Evolutionary conservation across 2,329 filamentous ascomycete genomes (phyloP).

Genomic region (Pseudogymnoascus sp.): DNA sequence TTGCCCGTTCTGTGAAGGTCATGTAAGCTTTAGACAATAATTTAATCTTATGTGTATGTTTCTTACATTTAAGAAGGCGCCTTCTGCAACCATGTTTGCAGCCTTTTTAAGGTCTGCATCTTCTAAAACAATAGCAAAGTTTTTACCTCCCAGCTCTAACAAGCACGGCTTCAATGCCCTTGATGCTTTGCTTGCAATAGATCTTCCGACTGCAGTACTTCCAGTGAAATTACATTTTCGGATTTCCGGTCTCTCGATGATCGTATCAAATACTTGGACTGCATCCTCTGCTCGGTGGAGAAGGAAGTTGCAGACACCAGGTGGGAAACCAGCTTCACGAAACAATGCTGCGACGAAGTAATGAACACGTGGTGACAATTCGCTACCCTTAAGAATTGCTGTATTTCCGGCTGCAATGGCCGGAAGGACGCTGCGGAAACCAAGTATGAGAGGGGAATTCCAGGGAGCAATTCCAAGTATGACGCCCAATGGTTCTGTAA

Average conservation of each 20-base stretch:
- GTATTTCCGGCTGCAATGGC: conserved; percentile 23
- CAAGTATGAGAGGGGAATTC: conserved; percentile 26
- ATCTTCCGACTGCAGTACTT: conserved; percentile 35
- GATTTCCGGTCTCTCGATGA: conserved; percentile 33
- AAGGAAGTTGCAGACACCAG: conserved; percentile 35
- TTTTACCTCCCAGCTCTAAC: conserved; percentile 44
- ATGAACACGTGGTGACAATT: conserved; percentile 28
- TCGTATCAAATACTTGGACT: conserved; percentile 27
- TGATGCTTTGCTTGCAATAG: conserved; percentile 32
- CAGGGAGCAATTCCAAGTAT: conserved; percentile 28
- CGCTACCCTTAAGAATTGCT: conserved; percentile 28
- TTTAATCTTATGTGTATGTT: not conserved
- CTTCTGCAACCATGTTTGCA: conserved; percentile 28
- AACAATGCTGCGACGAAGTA: conserved; percentile 31
- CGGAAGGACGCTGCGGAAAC: conserved; percentile 16
- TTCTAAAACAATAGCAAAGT: conserved; percentile 35
- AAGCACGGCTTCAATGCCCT: conserved; percentile 38
- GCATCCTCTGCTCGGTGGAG: conserved; percentile 29
- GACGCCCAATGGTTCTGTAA: conserved; percentile 26
- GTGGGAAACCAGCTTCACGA: conserved; percentile 36
- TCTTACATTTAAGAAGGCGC: conserved; percentile 27
- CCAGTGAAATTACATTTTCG: conserved; percentile 40
- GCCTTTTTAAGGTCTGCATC: conserved; percentile 40
- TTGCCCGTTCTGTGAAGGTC: conserved; percentile 28
- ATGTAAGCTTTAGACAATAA: not conserved